Evolutionary conservation across 2,329 filamentous ascomycete genomes (phyloP), one percentile per base, ranked within the genome.

Genomic region (Leptographium galeiforme): DNA sequence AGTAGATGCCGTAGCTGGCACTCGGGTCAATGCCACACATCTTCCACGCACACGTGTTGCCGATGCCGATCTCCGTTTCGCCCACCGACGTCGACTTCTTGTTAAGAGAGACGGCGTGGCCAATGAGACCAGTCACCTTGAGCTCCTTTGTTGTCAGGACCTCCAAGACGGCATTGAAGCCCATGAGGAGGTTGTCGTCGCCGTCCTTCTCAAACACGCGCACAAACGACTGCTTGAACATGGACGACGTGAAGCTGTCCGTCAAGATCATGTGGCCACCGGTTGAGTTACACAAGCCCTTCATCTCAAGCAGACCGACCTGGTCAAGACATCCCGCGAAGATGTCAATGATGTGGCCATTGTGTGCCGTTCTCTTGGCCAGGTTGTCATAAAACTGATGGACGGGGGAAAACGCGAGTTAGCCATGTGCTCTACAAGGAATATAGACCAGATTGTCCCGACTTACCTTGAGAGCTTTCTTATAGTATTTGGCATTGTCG

Each of bases 401-500:
- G 41, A 39, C 11, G 18, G 7, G 2, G 11, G 4, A 30, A 12
- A 14, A 2, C 5, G 13, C n/a, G 32, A 4, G 48, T 40, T 25
- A 50, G 48, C 32, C 34, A 51, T n/a, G 38, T 16, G 25, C 13
- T 36, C 19, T 14, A 5, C 25, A 25, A 25, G 3, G 2, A 3
- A 25, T 25, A 25, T 25, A 25, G 25, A 25, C 25, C 5, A 5
- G 25, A 25, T 44, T 39, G 1, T 12, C 34, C 19, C n/a, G 16
- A 46, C 74, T 55, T 68, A 89, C 86, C 81, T 97, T 98, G 50
- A 96, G 71, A 25, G 93, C 93, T 72, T 98, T 98, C 77, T 98
- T 98, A 73, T 95, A 97, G 72, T 97, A 96, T 70, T 98, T 98
- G 72, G 95, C 95, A 67, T 96, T 96, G 69, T 98, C 93, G 55